Base-by-base conservation (phyloP, 106 monocot species). In the Posidonia australis region DNA sequence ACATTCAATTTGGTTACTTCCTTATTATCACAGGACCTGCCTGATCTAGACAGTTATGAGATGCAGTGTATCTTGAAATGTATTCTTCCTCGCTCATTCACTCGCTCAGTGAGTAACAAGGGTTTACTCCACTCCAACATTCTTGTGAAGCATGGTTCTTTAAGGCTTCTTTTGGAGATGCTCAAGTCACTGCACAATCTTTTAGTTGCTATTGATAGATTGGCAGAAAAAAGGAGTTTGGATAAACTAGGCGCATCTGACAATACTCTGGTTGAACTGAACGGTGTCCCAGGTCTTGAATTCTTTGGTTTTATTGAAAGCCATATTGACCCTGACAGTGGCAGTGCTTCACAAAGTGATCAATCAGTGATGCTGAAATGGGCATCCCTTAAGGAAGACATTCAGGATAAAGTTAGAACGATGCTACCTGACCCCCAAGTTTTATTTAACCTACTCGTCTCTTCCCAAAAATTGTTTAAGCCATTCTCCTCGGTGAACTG, bases 341-440 rank as follows among this genome's bases (percentile, higher is more conserved):
- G 25, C 14, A 13, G 23, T 36, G 22, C 1, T 14, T 11, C 25
- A 16, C 27, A 67, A 53, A 48, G 13, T 60, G 71, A 70, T 47
- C 20, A 76, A 27, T 48, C 18, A 54, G 54, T 41, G 43, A n/a
- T 61, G 9, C 48, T 76, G 52, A 78, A 80, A 58, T 90, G 72
- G 80, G 30, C 70, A 16, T 69, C 74, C 64, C 46, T 96, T 51
- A 96, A 70, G 62, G 66, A 80, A 60, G 67, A 81, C 49, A 73
- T 96, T 56, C 84, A 84, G 66, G 84, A 90, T 77, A 82, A 78
- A 51, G 67, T 87, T 46, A 76, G 84, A 72, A 71, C 67, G 16
- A 27, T 68, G 18, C 66, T 96, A 19, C 96, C 96, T 66, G 96
- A 90, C 74, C 74, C 76, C 23, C 96, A 96, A 75, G 87, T 90